Base-by-base conservation (phyloP, 2,329 filamentous ascomycete genomes). In the Aspergillus sp. region DNA sequence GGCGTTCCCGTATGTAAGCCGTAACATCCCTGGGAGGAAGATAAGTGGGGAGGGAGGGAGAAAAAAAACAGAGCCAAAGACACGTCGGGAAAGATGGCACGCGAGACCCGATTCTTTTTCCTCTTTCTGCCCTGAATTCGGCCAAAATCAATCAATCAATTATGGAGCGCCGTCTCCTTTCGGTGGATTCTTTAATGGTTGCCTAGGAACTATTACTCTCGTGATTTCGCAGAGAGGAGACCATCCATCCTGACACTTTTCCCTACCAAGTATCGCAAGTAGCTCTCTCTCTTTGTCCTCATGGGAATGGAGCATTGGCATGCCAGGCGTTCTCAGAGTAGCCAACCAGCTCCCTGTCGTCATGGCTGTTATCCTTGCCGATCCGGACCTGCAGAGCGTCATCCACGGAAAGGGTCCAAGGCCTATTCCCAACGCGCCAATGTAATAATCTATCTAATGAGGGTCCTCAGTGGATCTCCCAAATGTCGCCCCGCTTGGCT, bases 41-140 rank as follows among this genome's bases (percentile, higher is more conserved):
- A n/a, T 15, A 17, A 54, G 36, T 55, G 57, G 19, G 28, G 28
- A 30, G 28, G 28, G 28, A 30, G 28, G 9, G 28, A 12, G 28
- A 1, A 30, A 30, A 30, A 30, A 30, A 30, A 30, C 9, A 38
- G 19, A 47, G 53, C n/a, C 19, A 13, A 19, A 48, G 28, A 54
- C 47, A 15, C 50, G 52, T 48, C 56, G 53, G 64, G 64, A 56
- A 63, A 58, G 50, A 61, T 66, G 61, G 63, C 64, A 66, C 64
- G 63, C 64, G 64, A 64, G 51, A 15, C 43, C 32, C 43, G 32
- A 23, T 23, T 47, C 32, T 38, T 25, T 28, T 56, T 15, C 28
- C 32, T 51, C 28, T 36, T 13, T 47, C 32, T 17, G 17, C 38
- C 51, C 30, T 39, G 15, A 45, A 48, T 38, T 36, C 36, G 17